Conservation (phyloP, 2,329 filamentous ascomycete genomes). For the Epichloe festucae region DNA sequence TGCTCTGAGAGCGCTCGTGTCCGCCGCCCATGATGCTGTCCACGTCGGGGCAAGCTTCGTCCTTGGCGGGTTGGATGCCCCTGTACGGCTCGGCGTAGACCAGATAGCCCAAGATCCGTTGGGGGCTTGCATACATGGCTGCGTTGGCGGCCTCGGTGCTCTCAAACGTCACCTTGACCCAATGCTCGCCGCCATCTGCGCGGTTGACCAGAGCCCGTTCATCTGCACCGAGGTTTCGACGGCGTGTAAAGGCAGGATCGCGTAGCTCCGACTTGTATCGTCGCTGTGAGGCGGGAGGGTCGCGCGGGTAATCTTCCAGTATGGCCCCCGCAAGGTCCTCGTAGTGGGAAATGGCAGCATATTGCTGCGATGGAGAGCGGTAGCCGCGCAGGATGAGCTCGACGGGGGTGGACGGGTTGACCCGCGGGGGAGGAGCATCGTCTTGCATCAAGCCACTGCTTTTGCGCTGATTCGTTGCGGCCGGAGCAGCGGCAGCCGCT, state of each 20-base stretch:
- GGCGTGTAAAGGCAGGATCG: slow-evolving; percentile 56
- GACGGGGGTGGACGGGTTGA: slow-evolving; percentile 34
- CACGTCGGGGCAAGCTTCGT: slow-evolving; percentile 47
- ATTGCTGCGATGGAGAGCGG: slow-evolving; percentile 50
- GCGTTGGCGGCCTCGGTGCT: slow-evolving; percentile 57
- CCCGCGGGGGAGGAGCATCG: slow-evolving; percentile 24
- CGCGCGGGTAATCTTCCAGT: slow-evolving; percentile 85
- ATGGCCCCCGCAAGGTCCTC: slow-evolving; percentile 76
- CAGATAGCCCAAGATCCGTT: slow-evolving; percentile 56
- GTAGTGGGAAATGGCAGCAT: slow-evolving; percentile 80
- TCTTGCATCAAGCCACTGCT: slow-evolving; percentile 23
- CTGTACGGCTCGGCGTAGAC: slow-evolving; percentile 61
- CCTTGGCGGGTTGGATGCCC: slow-evolving; percentile 48
- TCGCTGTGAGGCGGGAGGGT: slow-evolving; percentile 57
- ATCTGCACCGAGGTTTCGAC: slow-evolving; percentile 51
- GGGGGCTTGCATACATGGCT: slow-evolving; percentile 57
- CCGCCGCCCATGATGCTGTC: slow-evolving; percentile 23
- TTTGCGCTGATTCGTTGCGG: slow-evolving; percentile 21
- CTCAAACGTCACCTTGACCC: slow-evolving; percentile 81
- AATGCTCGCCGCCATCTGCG: slow-evolving; percentile 75
- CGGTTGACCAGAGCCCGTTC: slow-evolving; percentile 70
- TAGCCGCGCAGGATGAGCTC: slow-evolving; percentile 84
- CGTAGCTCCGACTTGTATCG: slow-evolving; percentile 64
- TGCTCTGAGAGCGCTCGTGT: slow-evolving; percentile 22
- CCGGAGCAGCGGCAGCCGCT: slow-evolving; percentile 19